Base-by-base conservation (phyloP, 352 stramenopile species). In the Phytophthora nicotianae region DNA sequence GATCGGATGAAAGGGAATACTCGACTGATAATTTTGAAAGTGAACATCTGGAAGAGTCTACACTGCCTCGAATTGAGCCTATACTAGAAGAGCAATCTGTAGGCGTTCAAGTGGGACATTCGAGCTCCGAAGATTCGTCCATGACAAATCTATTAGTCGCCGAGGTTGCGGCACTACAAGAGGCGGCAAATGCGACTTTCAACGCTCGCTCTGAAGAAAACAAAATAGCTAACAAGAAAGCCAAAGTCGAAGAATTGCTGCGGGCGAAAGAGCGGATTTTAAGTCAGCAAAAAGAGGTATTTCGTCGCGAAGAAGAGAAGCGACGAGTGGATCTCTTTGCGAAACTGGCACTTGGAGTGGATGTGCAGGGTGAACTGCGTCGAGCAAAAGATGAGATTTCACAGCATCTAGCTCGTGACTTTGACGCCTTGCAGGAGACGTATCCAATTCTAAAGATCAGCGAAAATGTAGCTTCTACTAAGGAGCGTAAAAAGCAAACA, bases 181-280 rank as follows among this genome's bases (percentile, higher is more conserved):
- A 46, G 5, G 11, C 3, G 43, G 7, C 42, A 9, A 5, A 17
- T 43, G 24, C 16, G 17, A 41, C 3, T 13, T 43, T 43, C 16
- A 50, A 47, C 0, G 26, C 27, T 20, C 35, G 38, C 11, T 20
- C 19, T 4, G 51, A 67, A 19, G 41, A 27, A 9, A 9, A 43
- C 68, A 84, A 86, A 50, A 11, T 86, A 1, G 57, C 52, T n/a
- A 57, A 62, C 32, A 88, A 88, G 56, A 81, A 81, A 51, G 42
- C 60, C 10, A 80, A 77, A 47, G 69, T 69, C 11, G 17, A 73
- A 2, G 73, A 81, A 43, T 47, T 88, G 3, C 29, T 88, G 0
- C 54, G 64, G 2, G 68, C 65, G 1, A 88, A 88, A 58, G 57
- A 68, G 13, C 62, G 42, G 1, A 23, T 83, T 37, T 37, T 85